Evolutionary conservation across 352 stramenopile species (phyloP), one percentile per base, ranked within the genome.

Genomic region (Globisporangium emineosum): DNA sequence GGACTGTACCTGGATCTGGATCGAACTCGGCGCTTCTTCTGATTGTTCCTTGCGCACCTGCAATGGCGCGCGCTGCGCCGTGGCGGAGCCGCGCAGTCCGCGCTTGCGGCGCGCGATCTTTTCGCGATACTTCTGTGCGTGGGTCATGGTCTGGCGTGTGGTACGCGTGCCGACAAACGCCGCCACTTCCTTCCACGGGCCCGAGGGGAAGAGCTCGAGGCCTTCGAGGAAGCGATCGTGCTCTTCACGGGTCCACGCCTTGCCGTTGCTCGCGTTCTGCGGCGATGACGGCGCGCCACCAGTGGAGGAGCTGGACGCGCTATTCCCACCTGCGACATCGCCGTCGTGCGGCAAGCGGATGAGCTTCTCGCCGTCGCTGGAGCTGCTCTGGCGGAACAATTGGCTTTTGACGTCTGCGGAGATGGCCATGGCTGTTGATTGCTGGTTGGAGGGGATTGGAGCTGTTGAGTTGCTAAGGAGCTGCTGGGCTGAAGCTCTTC

Each of bases 171-270:
- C 73, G 6, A 81, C 70, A 23, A 72, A 43, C 23, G 66, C 68
- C 49, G 70, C 71, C 32, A 81, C 75, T 40, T 74, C 25, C n/a
- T 77, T 74, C 73, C 73, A 81, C 29, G 73, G 73, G 5, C 73
- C 73, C 4, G 69, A 75, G 2, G 73, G 73, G 56, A 72, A 81
- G 62, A 71, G 60, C 47, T 76, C 68, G 43, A 80, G 56, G 15
- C 68, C 73, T 58, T 80, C 62, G n/a, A 80, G 73, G 65, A 80
- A 80, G 0, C 73, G 70, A n/a, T 76, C 68, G 62, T 80, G 73
- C 65, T 78, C 70, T 25, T 76, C 73, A 5, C 54, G 43, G 9
- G 68, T 68, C 73, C 73, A 80, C 12, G 75, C 60, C 57, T 75
- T 51, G 40, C 59, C 54, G 43, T 51, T 78, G 27, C 65, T 64